phyloP scores from a whole-genome alignment of 2,329 filamentous ascomycete species.

The Diaporthe australafricana region DNA sequence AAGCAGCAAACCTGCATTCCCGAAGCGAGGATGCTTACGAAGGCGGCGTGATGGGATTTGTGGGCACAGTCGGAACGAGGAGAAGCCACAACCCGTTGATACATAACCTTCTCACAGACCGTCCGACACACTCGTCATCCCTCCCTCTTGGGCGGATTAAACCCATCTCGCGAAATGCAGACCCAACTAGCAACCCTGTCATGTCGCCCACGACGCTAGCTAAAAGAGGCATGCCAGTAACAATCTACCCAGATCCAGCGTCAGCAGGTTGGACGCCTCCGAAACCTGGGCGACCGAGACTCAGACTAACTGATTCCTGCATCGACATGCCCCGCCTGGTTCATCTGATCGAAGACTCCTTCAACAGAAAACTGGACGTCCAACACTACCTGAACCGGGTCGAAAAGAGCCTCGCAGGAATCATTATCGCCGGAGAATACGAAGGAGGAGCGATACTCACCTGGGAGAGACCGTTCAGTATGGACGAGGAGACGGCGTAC shows the following conservation, averaged over 20 bases:
- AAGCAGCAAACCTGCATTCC: constrained; percentile 73
- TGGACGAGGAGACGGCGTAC: constrained; percentile 65
- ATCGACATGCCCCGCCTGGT: constrained; percentile 88
- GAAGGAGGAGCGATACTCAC: constrained; percentile 95
- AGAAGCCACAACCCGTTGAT: constrained; percentile 84
- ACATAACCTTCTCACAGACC: constrained; percentile 95
- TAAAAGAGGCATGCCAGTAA: constrained; percentile 91
- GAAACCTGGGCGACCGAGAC: constrained; percentile 65
- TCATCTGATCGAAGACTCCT: constrained; percentile 93
- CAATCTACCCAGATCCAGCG: constrained; percentile 80
- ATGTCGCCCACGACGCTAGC: constrained; percentile 77
- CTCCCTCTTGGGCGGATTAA: constrained; percentile 78
- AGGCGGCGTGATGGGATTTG: constrained; percentile 60
- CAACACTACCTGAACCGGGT: constrained; percentile 86
- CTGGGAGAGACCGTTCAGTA: constrained; percentile 82
- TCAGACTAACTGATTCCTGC: constrained; percentile 81
- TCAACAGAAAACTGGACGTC: constrained; percentile 85
- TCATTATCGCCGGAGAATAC: constrained; percentile 96
- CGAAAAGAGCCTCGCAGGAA: constrained; percentile 82
- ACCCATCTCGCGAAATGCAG: constrained; percentile 40
- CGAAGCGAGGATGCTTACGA: constrained; percentile 35
- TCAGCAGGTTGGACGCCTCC: constrained; percentile 76
- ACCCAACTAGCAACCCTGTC: constrained; percentile 38
- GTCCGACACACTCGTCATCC: constrained; percentile 91
- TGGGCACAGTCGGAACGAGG: constrained; percentile 65